Evolutionary conservation across 2,329 filamentous ascomycete species (phyloP), one percentile per base, ranked within the genome.

Genomic region (Westerdykella ornata): DNA sequence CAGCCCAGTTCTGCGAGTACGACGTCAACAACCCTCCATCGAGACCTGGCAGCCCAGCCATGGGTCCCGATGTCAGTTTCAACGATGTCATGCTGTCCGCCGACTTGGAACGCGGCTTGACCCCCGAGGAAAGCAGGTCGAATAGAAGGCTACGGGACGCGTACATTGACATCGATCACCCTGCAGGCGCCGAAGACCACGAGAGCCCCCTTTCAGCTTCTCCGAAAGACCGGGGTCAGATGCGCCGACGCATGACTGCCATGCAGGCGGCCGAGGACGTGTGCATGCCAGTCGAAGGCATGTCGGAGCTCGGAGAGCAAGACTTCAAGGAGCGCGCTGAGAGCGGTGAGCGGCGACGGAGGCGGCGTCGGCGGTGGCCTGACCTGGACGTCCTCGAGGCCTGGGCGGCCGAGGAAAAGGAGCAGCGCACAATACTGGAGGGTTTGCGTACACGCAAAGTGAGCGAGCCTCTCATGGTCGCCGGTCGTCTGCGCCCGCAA

Each of bases 381-480:
- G 88, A 97, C 62, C 70, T 97, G 13, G 72, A 78, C 1, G 79
- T 86, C 4, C 70, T 98, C 9, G 87, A 96, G 44, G 86, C 94
- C 49, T 98, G 89, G 89, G 88, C 84, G 47, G 78, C 78, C 3
- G 81, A 90, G 51, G 92, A 98, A 65, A 95, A 94, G 65, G 88
- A 95, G 60, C 82, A 83, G 43, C 78, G 86, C 39, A 90, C 79
- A 39, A 26, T 26, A 26, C 67, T 72, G 38, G 87, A 92, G 43
- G 86, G 85, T 41, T 79, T 87, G 31, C 81, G 88, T 3, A 84
- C 85, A 35, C 95, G 95, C 70, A 92, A 85, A 63, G 90, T 97
- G 50, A 94, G 84, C 5, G 92, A 98, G 61, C 92, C 92, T 8
- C 82, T 96, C 57, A 79, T 97, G 52, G 83, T 98, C 44, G 90